phyloP scores from a whole-genome alignment of 176 grass and related monocot genomes.

The Oropetium thomaeum region DNA sequence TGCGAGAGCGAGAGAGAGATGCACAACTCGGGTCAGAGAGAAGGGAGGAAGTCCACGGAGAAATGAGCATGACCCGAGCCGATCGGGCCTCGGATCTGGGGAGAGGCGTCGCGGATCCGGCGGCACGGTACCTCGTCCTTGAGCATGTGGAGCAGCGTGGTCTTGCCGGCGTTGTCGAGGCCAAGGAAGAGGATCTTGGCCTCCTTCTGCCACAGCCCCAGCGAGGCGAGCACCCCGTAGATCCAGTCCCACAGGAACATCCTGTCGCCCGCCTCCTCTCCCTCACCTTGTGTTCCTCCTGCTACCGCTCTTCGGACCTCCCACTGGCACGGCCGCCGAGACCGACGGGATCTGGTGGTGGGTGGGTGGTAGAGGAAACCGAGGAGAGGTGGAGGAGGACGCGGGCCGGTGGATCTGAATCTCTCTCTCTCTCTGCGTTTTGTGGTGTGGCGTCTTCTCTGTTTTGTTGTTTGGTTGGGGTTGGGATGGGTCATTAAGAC shows the following conservation, averaged over 20 bases:
- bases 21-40: conserved; percentile 5
- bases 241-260: conserved; percentile 77
- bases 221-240: conserved; percentile 69
- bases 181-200: conserved; percentile 83
- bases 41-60: background rate
- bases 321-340: conserved; percentile 8
- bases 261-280: background rate
- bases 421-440: background rate
- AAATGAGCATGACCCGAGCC: background rate
- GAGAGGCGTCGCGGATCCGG: background rate
- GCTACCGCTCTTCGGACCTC: background rate
- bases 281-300: background rate
- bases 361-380: conserved; percentile 28
- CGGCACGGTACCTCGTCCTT: conserved; percentile 50
- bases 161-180: conserved; percentile 79
- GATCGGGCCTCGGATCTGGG: conserved; percentile 3
- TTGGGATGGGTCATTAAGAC: background rate
- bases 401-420: conserved; percentile 23
- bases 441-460: conserved; percentile 4
- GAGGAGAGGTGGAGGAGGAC: background rate
- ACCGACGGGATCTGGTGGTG: conserved; percentile 23
- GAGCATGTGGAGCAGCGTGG: conserved; percentile 77
- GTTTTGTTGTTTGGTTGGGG: conserved; percentile 25
- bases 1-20: conserved; percentile 1
- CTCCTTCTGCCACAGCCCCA: conserved; percentile 77